Conservation (phyloP, 23 red algal genomes). For the Agarophyton chilense region DNA sequence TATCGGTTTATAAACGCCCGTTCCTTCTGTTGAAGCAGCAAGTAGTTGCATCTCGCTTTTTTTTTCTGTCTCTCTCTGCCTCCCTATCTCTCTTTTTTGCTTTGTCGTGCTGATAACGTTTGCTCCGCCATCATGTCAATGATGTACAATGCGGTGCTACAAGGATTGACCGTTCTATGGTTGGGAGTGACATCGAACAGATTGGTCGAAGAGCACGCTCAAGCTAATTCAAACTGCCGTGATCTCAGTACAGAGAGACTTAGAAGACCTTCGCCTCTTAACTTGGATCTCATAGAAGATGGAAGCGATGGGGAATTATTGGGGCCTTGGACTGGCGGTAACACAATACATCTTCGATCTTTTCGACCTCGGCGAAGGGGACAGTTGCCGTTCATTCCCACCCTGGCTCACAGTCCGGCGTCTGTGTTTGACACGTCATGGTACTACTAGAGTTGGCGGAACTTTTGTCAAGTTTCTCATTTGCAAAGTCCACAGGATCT, state of each 20-base stretch:
- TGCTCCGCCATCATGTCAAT: too few species aligned
- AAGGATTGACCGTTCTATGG: background rate
- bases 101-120: too few species aligned
- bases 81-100: too few species aligned
- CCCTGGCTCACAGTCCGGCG: background rate
- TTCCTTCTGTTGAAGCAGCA: too few species aligned
- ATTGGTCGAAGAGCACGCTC: background rate
- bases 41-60: too few species aligned
- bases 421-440: background rate
- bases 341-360: background rate
- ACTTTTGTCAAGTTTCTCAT: too few species aligned
- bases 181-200: background rate
- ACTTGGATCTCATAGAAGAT: background rate
- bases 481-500: too few species aligned
- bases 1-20: too few species aligned
- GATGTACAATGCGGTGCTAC: background rate
- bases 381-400: background rate
- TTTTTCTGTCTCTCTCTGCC: too few species aligned
- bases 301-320: background rate
- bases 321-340: background rate
- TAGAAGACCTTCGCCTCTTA: background rate
- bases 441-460: background rate
- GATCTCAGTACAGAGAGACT: background rate
- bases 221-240: background rate
- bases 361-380: background rate